Conservation (phyloP, 2,329 filamentous ascomycete species). For the Fusarium secorum region DNA sequence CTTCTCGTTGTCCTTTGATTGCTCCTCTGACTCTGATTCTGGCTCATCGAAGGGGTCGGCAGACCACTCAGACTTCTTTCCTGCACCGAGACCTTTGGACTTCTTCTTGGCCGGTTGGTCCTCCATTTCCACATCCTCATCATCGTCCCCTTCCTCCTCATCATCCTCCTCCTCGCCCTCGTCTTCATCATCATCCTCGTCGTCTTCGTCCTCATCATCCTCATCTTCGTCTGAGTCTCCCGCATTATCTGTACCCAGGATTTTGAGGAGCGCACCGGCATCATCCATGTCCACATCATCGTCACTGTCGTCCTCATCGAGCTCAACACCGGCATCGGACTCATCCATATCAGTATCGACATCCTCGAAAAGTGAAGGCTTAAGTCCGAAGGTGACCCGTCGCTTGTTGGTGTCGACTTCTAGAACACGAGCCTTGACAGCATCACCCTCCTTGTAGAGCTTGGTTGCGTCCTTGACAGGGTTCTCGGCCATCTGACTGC, state of each 20-base stretch:
- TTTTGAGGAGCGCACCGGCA: conserved; percentile 52
- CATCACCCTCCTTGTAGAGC: conserved; percentile 87
- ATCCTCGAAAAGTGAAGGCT: conserved; percentile 87
- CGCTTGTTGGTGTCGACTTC: conserved; percentile 78
- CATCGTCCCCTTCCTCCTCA: conserved; percentile 48
- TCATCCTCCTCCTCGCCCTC: conserved; percentile 53
- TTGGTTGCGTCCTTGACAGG: conserved; percentile 84
- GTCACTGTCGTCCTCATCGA: conserved; percentile 58
- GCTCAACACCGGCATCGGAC: conserved; percentile 58
- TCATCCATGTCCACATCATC: conserved; percentile 61
- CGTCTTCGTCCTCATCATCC: conserved; percentile 47
- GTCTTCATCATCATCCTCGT: conserved; percentile 48
- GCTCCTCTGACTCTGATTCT: conserved; percentile 58
- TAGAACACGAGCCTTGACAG: conserved; percentile 90
- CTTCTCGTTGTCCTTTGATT: conserved; percentile 46
- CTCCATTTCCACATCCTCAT: conserved; percentile 52
- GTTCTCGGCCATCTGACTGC: conserved; percentile 89
- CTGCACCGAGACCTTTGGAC: conserved; percentile 51
- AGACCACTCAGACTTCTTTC: conserved; percentile 90
- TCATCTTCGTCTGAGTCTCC: conserved; percentile 52
- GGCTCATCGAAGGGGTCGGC: conserved; percentile 72
- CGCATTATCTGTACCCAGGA: conserved; percentile 57
- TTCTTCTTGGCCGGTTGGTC: conserved; percentile 48
- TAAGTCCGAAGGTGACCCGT: conserved; percentile 88
- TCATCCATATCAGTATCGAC: conserved; percentile 62